Base-by-base conservation (phyloP, 352 stramenopile genomes). In the Phytophthora macrochlamydospora region DNA sequence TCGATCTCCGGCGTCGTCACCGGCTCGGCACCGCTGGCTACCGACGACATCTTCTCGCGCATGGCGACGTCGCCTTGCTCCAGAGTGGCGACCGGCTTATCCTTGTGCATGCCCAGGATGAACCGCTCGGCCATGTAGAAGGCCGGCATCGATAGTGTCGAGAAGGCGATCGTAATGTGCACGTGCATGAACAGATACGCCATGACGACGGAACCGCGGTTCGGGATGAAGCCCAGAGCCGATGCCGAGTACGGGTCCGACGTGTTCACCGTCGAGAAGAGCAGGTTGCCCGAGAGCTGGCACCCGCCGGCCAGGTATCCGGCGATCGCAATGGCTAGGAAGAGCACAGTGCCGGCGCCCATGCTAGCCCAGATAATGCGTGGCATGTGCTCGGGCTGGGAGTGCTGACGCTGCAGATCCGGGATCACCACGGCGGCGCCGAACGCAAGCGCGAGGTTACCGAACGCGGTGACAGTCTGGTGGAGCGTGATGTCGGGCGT, bases 131-230 rank as follows among this genome's bases (percentile, higher is more conserved):
- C 58, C 56, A 82, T 76, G 56, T 69, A 81, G 64, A 83, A 81
- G 7, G 67, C 61, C 0, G 76, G 76, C 62, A 78, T 70, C 11
- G 73, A 60, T 46, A 85, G 67, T 13, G 76, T 75, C 5, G 76
- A 73, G 54, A 85, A 85, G 8, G 75, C 76, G 53, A 85, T 83
- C 11, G 76, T 64, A 56, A 85, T 79, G 65, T 85, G 70, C 7
- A 78, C n/a, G 53, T 78, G 70, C 70, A 78, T 78, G 65, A 78
- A 78, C 14, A 78, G 38, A 55, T 78, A 78, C 3, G 70, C 61
- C 65, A 78, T 72, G 37, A 78, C 67, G 35, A 78, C 70, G 8
- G 70, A 56, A 1, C 70, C 70, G 2, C 65, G 61, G 54, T 56
- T 70, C 7, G 65, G 60, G 32, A 69, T 65, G 49, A 78, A 78